These are phyloP conservation scores for Ogataea nitratoaversa DNA, from an alignment of 805 yeast genomes.

Conservation along the genomic window DNA sequence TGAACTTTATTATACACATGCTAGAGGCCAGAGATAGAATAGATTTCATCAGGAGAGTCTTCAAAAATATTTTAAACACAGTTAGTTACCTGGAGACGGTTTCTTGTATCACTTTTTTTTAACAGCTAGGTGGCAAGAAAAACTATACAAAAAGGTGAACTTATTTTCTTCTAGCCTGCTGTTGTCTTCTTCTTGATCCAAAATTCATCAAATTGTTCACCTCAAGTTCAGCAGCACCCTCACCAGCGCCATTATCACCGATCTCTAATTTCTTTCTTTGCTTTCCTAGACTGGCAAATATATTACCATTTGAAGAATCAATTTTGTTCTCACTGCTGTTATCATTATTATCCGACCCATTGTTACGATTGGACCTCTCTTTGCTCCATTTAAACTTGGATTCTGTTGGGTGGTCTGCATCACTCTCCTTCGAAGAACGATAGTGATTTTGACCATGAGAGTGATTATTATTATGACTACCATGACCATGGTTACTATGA, in stretches of 20 bases:
- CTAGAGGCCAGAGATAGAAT: too few species aligned
- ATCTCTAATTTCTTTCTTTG: conserved; percentile 26
- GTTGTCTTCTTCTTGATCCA: conserved; percentile 21
- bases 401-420: not conserved
- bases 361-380: not conserved
- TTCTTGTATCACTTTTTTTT: not conserved
- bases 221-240: conserved; percentile 24
- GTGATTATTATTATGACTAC: not conserved
- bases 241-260: conserved; percentile 19
- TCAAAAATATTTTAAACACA: too few species aligned
- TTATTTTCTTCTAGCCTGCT: conserved; percentile 11
- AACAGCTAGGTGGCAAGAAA: not conserved
- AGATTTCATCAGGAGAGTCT: too few species aligned
- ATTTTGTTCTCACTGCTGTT: not conserved
- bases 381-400: not conserved
- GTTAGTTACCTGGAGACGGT: too few species aligned
- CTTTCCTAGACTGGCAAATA: conserved; percentile 25
- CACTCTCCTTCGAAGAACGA: not conserved
- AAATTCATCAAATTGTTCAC: conserved; percentile 25
- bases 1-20: too few species aligned
- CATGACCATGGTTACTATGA: not conserved
- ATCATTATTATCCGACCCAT: not conserved
- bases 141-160: not conserved
- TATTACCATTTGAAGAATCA: conserved; percentile 3
- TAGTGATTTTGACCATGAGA: not conserved